These are phyloP conservation scores for Solanum lignicaule DNA, from an alignment of 257 asterid genomes.

Conservation along the genomic window DNA sequence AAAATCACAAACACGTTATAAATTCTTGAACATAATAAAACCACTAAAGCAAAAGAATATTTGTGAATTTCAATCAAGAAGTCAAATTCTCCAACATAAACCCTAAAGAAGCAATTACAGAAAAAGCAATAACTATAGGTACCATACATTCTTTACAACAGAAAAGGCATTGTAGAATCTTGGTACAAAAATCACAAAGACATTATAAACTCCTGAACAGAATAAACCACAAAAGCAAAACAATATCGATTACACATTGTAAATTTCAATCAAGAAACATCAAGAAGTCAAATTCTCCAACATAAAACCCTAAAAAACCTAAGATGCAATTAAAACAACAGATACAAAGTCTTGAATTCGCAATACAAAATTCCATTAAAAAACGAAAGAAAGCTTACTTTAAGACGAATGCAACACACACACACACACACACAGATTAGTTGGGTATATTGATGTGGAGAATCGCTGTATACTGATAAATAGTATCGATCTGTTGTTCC, in stretches of 20 bases:
- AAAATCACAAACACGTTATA: background rate
- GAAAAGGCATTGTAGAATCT: background rate
- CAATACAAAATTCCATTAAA: background rate
- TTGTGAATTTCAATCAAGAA: background rate
- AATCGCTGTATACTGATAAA: background rate
- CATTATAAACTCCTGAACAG: background rate
- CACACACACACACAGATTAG: background rate
- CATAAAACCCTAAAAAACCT: background rate
- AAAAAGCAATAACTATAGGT: background rate
- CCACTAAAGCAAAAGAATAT: background rate
- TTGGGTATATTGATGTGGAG: background rate
- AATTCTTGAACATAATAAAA: background rate
- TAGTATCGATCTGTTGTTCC: background rate
- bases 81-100: background rate
- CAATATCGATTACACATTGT: background rate
- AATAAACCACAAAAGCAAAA: background rate
- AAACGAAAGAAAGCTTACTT: background rate
- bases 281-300: background rate
- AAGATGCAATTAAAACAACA: background rate
- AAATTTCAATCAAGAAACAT: background rate
- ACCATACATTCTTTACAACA: background rate
- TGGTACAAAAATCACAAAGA: background rate
- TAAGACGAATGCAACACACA: background rate
- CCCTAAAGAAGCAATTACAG: background rate
- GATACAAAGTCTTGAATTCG: background rate